Conservation (phyloP, 345 rosid species). For the Eucalyptus regnans region DNA sequence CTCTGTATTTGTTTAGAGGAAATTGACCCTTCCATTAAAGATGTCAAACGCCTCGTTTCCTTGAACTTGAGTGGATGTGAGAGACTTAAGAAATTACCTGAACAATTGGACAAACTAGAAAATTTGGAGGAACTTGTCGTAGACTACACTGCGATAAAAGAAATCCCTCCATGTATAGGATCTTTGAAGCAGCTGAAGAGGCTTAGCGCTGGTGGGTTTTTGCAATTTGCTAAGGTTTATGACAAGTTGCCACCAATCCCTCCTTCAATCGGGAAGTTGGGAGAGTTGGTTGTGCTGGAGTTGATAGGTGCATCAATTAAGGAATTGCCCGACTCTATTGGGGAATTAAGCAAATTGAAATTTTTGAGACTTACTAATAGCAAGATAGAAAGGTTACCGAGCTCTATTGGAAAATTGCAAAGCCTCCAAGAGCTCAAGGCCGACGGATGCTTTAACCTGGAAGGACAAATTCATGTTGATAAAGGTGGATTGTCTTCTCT, state of each 20-base stretch:
- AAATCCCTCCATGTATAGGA: neutral
- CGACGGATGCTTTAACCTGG: rapidly evolving
- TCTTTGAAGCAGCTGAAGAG: neutral
- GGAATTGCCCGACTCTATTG: neutral
- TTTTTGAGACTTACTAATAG: rapidly evolving
- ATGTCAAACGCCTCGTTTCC: too few species aligned
- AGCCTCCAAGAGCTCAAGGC: neutral
- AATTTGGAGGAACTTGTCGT: neutral
- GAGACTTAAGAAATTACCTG: rapidly evolving
- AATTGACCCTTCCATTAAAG: too few species aligned
- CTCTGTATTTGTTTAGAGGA: rapidly evolving
- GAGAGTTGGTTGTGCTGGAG: neutral
- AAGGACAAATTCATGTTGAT: neutral
- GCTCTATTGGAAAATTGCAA: neutral
- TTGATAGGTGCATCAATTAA: neutral
- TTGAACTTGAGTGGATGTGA: too few species aligned
- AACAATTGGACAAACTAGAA: too few species aligned
- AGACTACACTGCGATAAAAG: too few species aligned
- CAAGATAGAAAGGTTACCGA: neutral
- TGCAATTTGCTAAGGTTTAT: too few species aligned
- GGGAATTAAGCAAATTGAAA: neutral
- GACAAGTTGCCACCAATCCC: too few species aligned
- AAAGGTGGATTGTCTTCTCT: neutral
- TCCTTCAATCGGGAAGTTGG: neutral
- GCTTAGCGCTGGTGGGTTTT: too few species aligned